Conservation (phyloP, 108 stramenopile species). For the Discostella pseudostelligera region DNA sequence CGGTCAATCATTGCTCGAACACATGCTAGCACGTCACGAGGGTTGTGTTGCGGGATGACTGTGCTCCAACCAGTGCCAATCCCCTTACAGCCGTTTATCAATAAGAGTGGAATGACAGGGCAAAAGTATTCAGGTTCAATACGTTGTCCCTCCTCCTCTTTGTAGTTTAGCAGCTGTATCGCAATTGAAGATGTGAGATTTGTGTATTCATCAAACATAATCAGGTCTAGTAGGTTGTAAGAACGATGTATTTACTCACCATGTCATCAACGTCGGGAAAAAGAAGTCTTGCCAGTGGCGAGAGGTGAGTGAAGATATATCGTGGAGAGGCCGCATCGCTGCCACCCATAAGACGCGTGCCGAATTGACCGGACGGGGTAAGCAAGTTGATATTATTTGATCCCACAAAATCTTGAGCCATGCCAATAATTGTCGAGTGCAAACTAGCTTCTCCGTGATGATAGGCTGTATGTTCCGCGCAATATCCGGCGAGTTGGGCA, state of each 20-base stretch:
- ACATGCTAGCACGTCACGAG: slow-evolving; percentile 78
- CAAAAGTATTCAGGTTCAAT: slow-evolving; percentile 87
- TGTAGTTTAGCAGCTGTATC: slow-evolving; percentile 56
- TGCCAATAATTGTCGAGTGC: slow-evolving; percentile 89
- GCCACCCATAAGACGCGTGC: slow-evolving; percentile 87
- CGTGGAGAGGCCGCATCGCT: slow-evolving; percentile 90
- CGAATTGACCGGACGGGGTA: slow-evolving; percentile 90
- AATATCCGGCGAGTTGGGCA: slow-evolving; percentile 88
- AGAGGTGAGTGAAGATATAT: slow-evolving; percentile 90
- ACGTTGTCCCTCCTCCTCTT: slow-evolving; percentile 83
- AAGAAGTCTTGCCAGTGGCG: slow-evolving; percentile 66
- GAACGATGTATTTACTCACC: not conserved
- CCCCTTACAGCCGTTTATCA: slow-evolving; percentile 90
- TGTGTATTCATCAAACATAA: not conserved
- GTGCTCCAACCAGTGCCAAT: slow-evolving; percentile 97
- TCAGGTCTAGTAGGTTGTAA: no score
- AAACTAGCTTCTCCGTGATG: slow-evolving; percentile 95
- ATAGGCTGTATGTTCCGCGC: slow-evolving; percentile 92
- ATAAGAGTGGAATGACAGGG: slow-evolving; percentile 83
- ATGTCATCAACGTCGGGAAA: slow-evolving; percentile 86
- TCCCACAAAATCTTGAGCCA: slow-evolving; percentile 95
- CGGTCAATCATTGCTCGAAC: slow-evolving; percentile 66
- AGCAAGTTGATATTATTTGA: slow-evolving; percentile 89
- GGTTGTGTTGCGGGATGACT: slow-evolving; percentile 83
- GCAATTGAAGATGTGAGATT: not conserved